phyloP scores from a whole-genome alignment of 208 protist species.

The Leishmania arabica region DNA sequence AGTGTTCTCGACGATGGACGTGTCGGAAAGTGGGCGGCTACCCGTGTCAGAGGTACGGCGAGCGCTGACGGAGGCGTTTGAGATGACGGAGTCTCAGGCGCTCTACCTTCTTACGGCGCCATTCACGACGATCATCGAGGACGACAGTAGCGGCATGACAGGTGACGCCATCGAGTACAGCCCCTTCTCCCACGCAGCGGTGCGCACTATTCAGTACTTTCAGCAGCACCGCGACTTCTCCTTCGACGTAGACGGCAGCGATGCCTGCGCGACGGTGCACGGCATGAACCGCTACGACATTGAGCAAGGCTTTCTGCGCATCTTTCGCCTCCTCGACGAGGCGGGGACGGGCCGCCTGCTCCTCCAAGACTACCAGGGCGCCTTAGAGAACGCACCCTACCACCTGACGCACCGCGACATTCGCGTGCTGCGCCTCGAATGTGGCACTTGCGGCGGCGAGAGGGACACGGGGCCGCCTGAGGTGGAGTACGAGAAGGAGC shows the following conservation, averaged over 20 bases:
- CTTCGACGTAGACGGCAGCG: constrained; percentile 47
- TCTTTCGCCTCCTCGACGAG: constrained; percentile 73
- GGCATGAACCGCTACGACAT: constrained; percentile 80
- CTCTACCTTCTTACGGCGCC: constrained; percentile 81
- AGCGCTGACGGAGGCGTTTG: constrained; percentile 56
- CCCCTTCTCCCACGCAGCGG: constrained; percentile 51
- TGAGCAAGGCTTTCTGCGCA: constrained; percentile 73
- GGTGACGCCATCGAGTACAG: constrained; percentile 72
- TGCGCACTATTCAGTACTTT: constrained; percentile 76
- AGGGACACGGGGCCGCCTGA: constrained; percentile 25
- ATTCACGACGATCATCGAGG: constrained; percentile 35
- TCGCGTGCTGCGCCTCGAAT: constrained; percentile 66
- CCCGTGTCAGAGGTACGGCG: constrained; percentile 47
- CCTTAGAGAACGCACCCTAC: constrained; percentile 71
- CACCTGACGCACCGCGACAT: constrained; percentile 87
- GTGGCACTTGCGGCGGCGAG: constrained; percentile 35
- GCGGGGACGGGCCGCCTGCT: constrained; percentile 57
- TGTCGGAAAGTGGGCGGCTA: constrained; percentile 45
- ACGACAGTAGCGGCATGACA: constrained; percentile 13
- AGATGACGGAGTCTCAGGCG: constrained; percentile 64
- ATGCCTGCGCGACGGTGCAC: constrained; percentile 71
- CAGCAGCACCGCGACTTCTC: constrained; percentile 38
- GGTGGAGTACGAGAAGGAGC: constrained; percentile 81
- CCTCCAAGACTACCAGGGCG: constrained; percentile 61
- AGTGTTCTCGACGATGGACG: constrained; percentile 60